phyloP scores from a whole-genome alignment of 441 rosid species.

The Sinapis alba region DNA sequence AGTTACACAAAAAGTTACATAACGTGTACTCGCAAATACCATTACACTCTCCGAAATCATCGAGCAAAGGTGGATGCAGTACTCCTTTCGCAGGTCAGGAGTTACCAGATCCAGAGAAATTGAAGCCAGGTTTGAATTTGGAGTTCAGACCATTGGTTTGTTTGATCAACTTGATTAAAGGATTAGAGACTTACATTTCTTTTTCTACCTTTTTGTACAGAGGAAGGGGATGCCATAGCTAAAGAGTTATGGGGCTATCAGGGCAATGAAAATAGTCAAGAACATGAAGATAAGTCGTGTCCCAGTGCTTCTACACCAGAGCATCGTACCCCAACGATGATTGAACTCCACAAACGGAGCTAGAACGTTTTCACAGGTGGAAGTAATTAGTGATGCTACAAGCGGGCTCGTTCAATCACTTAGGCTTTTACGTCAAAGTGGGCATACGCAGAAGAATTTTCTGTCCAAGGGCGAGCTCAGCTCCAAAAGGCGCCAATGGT shows the following conservation, averaged over 20 bases:
- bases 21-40: conserved; percentile 74
- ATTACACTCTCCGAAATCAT: conserved; percentile 33
- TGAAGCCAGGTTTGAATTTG: conserved; percentile 50
- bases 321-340: conserved; percentile 31
- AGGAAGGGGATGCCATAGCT: conserved; percentile 43
- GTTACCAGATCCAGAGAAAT: conserved; percentile 38
- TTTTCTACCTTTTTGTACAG: conserved; percentile 32
- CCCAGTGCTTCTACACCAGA: conserved; percentile 32
- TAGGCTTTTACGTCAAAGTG: not conserved
- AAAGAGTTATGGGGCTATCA: conserved; percentile 47
- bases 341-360: conserved; percentile 31
- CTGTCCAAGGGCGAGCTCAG: conserved; percentile 23
- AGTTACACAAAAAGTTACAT: conserved; percentile 53
- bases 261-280: conserved; percentile 36
- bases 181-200: conserved; percentile 7
- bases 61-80: conserved; percentile 29
- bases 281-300: conserved; percentile 16
- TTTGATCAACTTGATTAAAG: conserved; percentile 7
- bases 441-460: conserved; percentile 9
- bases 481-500: conserved; percentile 26
- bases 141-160: conserved; percentile 8
- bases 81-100: conserved; percentile 19
- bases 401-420: not conserved
- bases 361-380: not conserved
- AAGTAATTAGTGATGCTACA: not conserved